A percentile compares a stretch with the other conserved stretches of the same genome.
Evolutionary conservation across 1,284 basidiomycete genomes (phyloP).

Genomic region (Ustilago vetiveriae): DNA sequence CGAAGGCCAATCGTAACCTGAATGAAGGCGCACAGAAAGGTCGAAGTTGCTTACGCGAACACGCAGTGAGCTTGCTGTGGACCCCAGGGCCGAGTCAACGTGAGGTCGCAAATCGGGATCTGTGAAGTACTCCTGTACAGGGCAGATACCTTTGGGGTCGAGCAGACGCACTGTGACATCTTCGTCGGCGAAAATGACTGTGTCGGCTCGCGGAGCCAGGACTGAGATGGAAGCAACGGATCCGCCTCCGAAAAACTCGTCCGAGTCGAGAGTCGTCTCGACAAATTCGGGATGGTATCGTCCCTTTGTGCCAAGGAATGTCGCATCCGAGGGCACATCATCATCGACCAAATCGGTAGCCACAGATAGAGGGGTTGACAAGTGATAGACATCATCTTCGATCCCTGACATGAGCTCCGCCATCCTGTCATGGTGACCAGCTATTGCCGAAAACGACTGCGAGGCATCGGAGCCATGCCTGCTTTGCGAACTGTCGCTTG

Average conservation of each 20-base stretch:
- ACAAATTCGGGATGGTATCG: conserved; percentile 73
- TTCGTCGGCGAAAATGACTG: conserved; percentile 75
- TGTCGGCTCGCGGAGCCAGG: conserved; percentile 59
- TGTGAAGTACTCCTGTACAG: conserved; percentile 49
- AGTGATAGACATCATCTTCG: conserved; percentile 83
- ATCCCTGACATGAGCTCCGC: conserved; percentile 72
- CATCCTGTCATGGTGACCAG: conserved; percentile 12
- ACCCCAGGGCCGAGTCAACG: conserved; percentile 22
- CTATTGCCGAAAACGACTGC: too few species aligned
- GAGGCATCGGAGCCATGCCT: too few species aligned
- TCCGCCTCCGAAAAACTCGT: conserved; percentile 68
- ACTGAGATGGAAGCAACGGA: conserved; percentile 53
- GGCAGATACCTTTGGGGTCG: conserved; percentile 71
- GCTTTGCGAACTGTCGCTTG: too few species aligned
- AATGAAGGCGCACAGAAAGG: conserved; percentile 46
- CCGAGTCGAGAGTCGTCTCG: conserved; percentile 71
- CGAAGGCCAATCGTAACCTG: conserved; percentile 85
- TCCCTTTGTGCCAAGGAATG: conserved; percentile 78
- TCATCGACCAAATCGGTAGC: conserved; percentile 88
- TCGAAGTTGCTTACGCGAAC: conserved; percentile 47
- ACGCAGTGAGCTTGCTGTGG: conserved; percentile 37
- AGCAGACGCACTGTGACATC: conserved; percentile 87
- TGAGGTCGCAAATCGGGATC: conserved; percentile 37
- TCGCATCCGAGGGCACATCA: conserved; percentile 85
- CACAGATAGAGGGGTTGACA: conserved; percentile 73